Percentiles rank a stretch among this genome's conserved stretches.
phyloP scores from a whole-genome alignment of 352 stramenopile species.

The Phytopythium delawarense region DNA sequence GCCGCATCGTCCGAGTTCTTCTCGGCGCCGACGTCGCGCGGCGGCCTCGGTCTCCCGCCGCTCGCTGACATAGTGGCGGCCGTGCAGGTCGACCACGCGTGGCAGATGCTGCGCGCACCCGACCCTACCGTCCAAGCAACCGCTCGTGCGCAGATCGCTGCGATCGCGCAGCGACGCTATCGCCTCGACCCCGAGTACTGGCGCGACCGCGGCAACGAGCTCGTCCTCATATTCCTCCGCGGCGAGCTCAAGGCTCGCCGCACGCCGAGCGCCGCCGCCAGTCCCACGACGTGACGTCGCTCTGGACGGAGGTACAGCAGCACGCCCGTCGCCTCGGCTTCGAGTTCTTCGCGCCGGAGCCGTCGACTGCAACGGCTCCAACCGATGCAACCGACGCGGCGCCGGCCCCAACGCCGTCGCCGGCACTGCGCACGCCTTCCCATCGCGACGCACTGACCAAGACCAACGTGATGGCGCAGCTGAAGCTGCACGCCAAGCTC shows the following conservation, averaged over 20 bases:
- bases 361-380: too few relatives aligned
- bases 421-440: too few relatives aligned
- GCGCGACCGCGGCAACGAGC: neutral
- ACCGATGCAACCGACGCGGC: too few relatives aligned
- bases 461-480: too few relatives aligned
- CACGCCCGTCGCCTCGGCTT: too few relatives aligned
- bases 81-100: constrained; percentile 13
- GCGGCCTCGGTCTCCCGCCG: constrained; percentile 12
- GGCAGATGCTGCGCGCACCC: constrained; percentile 15
- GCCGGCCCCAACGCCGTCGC: too few relatives aligned
- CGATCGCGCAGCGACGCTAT: constrained; percentile 9
- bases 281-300: too few relatives aligned
- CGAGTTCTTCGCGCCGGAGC: too few relatives aligned
- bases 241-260: too few relatives aligned
- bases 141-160: constrained; percentile 3
- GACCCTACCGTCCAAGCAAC: constrained; percentile 3
- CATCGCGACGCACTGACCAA: too few relatives aligned
- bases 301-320: neutral
- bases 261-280: too few relatives aligned
- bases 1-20: constrained; percentile 10
- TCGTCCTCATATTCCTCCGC: constrained; percentile 8
- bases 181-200: constrained; percentile 10
- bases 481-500: neutral
- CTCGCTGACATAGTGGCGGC: constrained; percentile 5
- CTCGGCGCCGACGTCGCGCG: constrained; percentile 7